Base-by-base conservation (phyloP, 2,329 filamentous ascomycete species). In the Nemania diffusa region DNA sequence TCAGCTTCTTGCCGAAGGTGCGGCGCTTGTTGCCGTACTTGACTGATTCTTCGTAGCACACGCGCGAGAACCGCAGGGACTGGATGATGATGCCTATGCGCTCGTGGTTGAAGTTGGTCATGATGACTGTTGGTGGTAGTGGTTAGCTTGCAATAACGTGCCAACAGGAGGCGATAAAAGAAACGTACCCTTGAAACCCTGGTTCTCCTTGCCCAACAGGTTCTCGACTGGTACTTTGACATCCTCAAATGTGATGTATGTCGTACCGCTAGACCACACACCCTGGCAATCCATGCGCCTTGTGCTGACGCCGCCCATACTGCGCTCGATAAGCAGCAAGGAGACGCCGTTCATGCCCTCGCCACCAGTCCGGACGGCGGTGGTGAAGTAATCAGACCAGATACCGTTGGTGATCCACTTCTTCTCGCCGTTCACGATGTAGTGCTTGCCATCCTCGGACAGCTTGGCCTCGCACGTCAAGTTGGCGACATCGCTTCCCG, bases 91-190 rank as follows among this genome's bases (percentile, higher is more conserved):
- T 98, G 70, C 96, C 96, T 74, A 99, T 94, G 70, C 96, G 93
- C 84, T 99, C 96, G 86, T 98, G 96, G 88, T 98, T 98, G 86
- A 97, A 97, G 87, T 97, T 97, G 79, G 93, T 97, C 95, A 98
- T 98, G 85, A 99, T 95, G 78, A 97, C 94, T 88, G 67, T n/a
- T n/a, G n/a, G n/a, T n/a, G 8, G 8, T 6, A 61, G 76, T 51
- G 11, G 46, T 70, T 32, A 69, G 65, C 32, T 24, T 13, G 13
- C 3, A 44, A 15, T 32, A n/a, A 24, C 11, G 13, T 26, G 7
- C n/a, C 4, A 20, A 20, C 3, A 20, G 42, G 42, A 13, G 15
- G 6, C 0, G 26, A 17, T 6, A 4, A 5, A 34, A 11, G 24
- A 53, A 63, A 69, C 78, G 73, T 81, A 89, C 88, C 87, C 83